Percentiles rank a stretch among this genome's conserved stretches.
phyloP scores from a whole-genome alignment of 2,329 filamentous ascomycete genomes.

The Xylariales sp. region DNA sequence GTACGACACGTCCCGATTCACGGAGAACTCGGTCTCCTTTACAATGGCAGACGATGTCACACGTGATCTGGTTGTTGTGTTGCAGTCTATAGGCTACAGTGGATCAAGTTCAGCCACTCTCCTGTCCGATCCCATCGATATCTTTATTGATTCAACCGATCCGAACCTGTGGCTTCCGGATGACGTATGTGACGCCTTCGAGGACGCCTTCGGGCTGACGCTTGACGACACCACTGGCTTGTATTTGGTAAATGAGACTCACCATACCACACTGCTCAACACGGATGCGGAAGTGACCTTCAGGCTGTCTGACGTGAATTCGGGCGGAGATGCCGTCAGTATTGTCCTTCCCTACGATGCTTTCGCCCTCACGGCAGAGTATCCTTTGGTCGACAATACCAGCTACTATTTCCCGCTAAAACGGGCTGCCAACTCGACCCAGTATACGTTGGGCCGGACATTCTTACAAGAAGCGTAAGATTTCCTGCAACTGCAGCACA shows the following conservation, averaged over 20 bases:
- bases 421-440: slow-evolving; percentile 26
- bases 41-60: slow-evolving; percentile 30
- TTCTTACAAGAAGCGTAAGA: slow-evolving; percentile 32
- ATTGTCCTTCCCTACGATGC: slow-evolving; percentile 28
- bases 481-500: background rate
- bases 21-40: slow-evolving; percentile 31
- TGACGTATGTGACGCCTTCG: slow-evolving; percentile 27
- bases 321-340: slow-evolving; percentile 26
- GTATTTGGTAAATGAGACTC: slow-evolving; percentile 32
- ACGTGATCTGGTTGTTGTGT: slow-evolving; percentile 31
- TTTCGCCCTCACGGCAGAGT: slow-evolving; percentile 26
- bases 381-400: slow-evolving; percentile 23
- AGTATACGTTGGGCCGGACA: slow-evolving; percentile 30
- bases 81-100: slow-evolving; percentile 35
- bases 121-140: slow-evolving; percentile 28
- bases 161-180: slow-evolving; percentile 31
- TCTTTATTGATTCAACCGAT: slow-evolving; percentile 32
- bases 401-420: slow-evolving; percentile 31
- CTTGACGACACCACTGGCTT: slow-evolving; percentile 23
- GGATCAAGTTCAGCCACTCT: slow-evolving; percentile 26
- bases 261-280: slow-evolving; percentile 23
- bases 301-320: slow-evolving; percentile 26
- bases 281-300: slow-evolving; percentile 29
- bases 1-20: slow-evolving; percentile 35
- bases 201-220: slow-evolving; percentile 27